Conservation (phyloP, 345 rosid species). For the Eutrema japonicum region DNA sequence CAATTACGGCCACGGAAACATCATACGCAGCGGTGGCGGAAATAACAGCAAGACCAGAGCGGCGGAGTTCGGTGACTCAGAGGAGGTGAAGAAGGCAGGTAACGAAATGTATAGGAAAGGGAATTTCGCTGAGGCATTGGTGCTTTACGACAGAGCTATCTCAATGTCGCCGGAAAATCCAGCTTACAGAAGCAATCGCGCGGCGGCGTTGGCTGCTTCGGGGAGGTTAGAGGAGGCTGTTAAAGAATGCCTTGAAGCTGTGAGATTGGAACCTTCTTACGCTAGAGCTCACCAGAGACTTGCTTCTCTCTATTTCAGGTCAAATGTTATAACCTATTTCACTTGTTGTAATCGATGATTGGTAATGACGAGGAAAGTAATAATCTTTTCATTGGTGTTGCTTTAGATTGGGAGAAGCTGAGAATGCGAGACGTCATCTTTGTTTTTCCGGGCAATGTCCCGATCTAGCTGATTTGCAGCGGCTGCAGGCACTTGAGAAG, state of each 20-base stretch:
- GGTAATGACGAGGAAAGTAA: not conserved
- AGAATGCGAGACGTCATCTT: constrained; percentile 70
- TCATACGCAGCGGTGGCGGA: constrained; percentile 55
- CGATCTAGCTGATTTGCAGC: constrained; percentile 68
- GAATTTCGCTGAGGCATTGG: constrained; percentile 70
- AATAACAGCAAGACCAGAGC: constrained; percentile 42
- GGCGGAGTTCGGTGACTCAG: constrained; percentile 54
- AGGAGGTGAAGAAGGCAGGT: constrained; percentile 79
- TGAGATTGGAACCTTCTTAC: constrained; percentile 72
- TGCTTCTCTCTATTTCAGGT: constrained; percentile 87
- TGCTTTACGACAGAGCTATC: constrained; percentile 76
- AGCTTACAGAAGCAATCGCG: constrained; percentile 79
- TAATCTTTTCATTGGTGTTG: constrained; percentile 10
- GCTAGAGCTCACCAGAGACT: constrained; percentile 82
- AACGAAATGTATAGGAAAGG: constrained; percentile 85
- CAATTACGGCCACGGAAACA: constrained; percentile 92
- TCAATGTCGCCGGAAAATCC: constrained; percentile 75
- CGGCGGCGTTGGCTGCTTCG: constrained; percentile 79
- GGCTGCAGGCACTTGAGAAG: constrained; percentile 78
- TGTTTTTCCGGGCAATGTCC: constrained; percentile 62
- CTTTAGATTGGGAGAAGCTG: constrained; percentile 78
- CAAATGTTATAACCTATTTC: not conserved
- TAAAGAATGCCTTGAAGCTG: constrained; percentile 85
- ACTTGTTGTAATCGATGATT: not conserved
- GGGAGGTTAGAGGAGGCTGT: constrained; percentile 83